Conservation (phyloP, 2,329 filamentous ascomycete species). For the Botrytis pseudocinerea region DNA sequence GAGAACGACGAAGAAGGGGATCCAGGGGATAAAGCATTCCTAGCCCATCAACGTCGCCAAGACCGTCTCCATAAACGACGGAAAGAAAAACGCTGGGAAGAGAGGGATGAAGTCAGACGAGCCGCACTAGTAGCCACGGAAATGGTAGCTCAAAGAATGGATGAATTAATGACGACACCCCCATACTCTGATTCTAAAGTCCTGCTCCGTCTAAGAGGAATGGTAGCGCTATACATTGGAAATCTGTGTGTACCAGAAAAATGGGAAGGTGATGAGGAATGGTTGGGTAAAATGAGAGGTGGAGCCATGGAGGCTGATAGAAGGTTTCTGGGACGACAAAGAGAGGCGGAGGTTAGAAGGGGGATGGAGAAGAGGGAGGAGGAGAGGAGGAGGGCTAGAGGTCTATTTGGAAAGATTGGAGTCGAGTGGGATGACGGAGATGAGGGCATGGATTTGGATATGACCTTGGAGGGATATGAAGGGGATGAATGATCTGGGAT, state of each 20-base stretch:
- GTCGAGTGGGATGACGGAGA: conserved; percentile 31
- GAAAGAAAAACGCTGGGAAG: conserved; percentile 34
- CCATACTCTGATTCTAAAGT: conserved; percentile 69
- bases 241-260: conserved; percentile 58
- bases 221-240: conserved; percentile 72
- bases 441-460: conserved; percentile 27
- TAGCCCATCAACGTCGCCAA: conserved; percentile 29
- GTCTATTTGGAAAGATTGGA: conserved; percentile 44
- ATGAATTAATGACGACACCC: conserved; percentile 65
- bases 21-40: conserved; percentile 31
- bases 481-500: conserved; percentile 1
- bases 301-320: conserved; percentile 26
- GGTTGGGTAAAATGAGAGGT: conserved; percentile 24
- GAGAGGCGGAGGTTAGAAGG: conserved; percentile 32
- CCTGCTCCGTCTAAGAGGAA: conserved; percentile 69
- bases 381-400: conserved; percentile 43
- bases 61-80: conserved; percentile 22
- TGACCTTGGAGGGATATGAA: conserved; percentile 23
- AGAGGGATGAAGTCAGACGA: conserved; percentile 37
- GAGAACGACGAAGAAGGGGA: conserved; percentile 27
- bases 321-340: conserved; percentile 31
- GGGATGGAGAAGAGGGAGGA: conserved; percentile 36
- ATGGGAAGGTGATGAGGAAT: conserved; percentile 29
- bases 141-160: conserved; percentile 67
- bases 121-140: conserved; percentile 49